Conservation (phyloP, 1,284 basidiomycete genomes). For the Rhodotorula glutinis region DNA sequence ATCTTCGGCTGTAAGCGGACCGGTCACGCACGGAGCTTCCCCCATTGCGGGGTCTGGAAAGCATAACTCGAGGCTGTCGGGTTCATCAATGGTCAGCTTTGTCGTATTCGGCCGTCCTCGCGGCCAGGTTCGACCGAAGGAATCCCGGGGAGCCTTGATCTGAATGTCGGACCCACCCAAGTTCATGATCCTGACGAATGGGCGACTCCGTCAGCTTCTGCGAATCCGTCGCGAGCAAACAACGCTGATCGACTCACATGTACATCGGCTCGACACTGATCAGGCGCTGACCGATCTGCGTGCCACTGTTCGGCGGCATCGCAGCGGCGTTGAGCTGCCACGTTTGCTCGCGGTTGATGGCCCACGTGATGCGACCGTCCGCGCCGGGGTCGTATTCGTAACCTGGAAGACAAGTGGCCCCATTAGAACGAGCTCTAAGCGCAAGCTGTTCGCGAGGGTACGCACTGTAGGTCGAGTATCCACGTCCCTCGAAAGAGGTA, state of each 20-base stretch:
- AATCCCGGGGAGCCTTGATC: not conserved
- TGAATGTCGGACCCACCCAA: not conserved
- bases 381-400: conserved; percentile 35
- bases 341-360: conserved; percentile 60
- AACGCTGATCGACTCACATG: conserved; percentile 57
- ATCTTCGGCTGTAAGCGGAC: not conserved
- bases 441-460: not conserved
- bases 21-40: conserved; percentile 11
- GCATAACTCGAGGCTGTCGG: conserved; percentile 7
- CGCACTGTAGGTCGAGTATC: conserved; percentile 30
- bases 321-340: conserved; percentile 76
- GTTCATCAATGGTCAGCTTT: not conserved
- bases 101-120: not conserved
- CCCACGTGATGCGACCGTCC: conserved; percentile 63
- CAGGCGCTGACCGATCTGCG: conserved; percentile 68
- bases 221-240: not conserved
- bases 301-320: conserved; percentile 62
- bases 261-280: conserved; percentile 58
- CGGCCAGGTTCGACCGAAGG: not conserved
- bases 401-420: no score
- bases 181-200: conserved; percentile 23
- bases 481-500: conserved; percentile 35
- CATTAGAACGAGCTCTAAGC: no score
- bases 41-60: conserved; percentile 12
- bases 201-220: no score